These are phyloP conservation scores for Ophiostoma sp. DNA, from an alignment of 2,329 filamentous ascomycete genomes.

Conservation along the genomic window DNA sequence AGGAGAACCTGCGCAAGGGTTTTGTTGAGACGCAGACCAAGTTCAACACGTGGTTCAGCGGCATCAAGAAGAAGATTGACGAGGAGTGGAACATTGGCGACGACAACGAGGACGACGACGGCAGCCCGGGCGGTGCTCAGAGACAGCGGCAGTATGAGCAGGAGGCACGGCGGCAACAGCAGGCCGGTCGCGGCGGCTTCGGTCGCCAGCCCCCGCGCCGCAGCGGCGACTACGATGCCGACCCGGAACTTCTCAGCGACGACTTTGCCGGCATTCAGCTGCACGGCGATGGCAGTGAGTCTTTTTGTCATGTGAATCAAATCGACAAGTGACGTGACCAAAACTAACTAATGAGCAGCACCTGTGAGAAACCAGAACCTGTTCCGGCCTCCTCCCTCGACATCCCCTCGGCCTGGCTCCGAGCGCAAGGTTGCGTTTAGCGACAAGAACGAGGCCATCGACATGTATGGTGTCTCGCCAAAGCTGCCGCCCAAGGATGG, in stretches of 20 bases:
- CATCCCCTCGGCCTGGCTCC: conserved; percentile 46
- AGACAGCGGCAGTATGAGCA: conserved; percentile 1
- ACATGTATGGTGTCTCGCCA: conserved; percentile 65
- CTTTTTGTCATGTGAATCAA: background rate
- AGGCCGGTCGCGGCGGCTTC: conserved; percentile 28
- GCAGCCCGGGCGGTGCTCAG: conserved; percentile 12
- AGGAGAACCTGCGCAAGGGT: conserved; percentile 87
- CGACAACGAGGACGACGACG: conserved; percentile 37
- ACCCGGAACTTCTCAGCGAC: conserved; percentile 82
- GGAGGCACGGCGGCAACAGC: conserved; percentile 15
- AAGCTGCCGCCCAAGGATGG: conserved; percentile 49
- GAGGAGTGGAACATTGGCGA: conserved; percentile 75
- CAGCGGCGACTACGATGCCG: conserved; percentile 91
- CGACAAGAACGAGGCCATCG: conserved; percentile 69
- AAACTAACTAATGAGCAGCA: conserved; percentile 37
- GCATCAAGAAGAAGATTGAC: conserved; percentile 87
- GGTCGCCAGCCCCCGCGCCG: conserved; percentile 50
- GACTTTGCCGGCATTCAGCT: conserved; percentile 74
- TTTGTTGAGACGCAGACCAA: conserved; percentile 91
- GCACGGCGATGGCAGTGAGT: conserved; percentile 57
- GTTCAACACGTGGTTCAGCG: conserved; percentile 88
- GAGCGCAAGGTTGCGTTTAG: conserved; percentile 54
- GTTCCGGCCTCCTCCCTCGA: conserved; percentile 62
- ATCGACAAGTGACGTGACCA: background rate
- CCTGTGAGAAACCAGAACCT: conserved; percentile 71